Percentiles rank a stretch among this genome's conserved stretches.
These are phyloP conservation scores for Globisporangium heterothallicum DNA, from an alignment of 352 stramenopile species.

Conservation along the genomic window DNA sequence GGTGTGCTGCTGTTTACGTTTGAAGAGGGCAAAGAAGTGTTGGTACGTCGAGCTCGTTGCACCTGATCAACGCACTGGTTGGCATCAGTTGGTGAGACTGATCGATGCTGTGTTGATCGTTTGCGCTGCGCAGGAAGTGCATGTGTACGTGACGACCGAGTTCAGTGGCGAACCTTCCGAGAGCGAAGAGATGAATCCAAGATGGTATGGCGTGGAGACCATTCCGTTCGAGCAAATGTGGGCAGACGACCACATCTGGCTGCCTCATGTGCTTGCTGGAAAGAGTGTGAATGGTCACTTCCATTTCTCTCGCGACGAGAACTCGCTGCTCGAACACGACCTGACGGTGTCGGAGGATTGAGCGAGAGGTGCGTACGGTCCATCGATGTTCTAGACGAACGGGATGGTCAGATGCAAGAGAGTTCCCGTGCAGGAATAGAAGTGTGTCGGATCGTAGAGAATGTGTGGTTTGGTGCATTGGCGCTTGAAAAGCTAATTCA, in stretches of 20 bases:
- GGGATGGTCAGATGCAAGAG: neutral
- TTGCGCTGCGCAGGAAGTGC: conserved; percentile 45
- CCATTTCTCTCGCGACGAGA: conserved; percentile 63
- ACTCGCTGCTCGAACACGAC: conserved; percentile 54
- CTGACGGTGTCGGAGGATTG: conserved; percentile 17
- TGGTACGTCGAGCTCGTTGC: conserved; percentile 40
- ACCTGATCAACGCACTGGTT: too few species aligned
- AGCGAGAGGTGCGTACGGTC: conserved; percentile 6
- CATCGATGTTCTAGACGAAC: neutral
- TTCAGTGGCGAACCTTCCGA: conserved; percentile 71
- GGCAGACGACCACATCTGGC: conserved; percentile 79
- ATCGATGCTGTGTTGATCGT: neutral
- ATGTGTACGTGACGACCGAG: conserved; percentile 68
- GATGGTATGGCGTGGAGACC: conserved; percentile 58
- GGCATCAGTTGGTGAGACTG: too few species aligned
- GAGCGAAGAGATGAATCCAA: conserved; percentile 86
- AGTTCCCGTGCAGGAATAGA: too few species aligned
- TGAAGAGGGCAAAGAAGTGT: conserved; percentile 38
- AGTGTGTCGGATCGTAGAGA: too few species aligned
- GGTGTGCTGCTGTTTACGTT: conserved; percentile 65
- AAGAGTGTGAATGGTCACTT: conserved; percentile 67
- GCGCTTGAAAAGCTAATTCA: too few species aligned
- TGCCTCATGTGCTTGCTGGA: conserved; percentile 68
- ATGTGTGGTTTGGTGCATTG: too few species aligned
- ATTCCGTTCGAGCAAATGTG: conserved; percentile 88